Conservation (phyloP, 495 filamentous ascomycete genomes). For the Glarea lozoyensis region DNA sequence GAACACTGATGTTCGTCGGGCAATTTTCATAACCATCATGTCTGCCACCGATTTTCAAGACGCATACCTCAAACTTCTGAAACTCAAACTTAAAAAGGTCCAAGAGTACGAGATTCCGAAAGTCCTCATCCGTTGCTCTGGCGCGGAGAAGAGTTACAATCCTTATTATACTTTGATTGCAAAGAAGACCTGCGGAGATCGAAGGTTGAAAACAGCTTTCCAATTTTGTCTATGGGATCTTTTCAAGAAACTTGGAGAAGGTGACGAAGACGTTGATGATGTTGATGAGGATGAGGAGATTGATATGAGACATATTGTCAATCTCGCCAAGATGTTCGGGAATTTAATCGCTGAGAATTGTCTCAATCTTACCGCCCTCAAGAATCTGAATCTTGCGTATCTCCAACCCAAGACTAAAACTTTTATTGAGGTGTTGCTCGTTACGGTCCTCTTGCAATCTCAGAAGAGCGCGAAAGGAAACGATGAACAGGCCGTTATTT, state of each 20-base stretch:
- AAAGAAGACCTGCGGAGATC: conserved; percentile 59
- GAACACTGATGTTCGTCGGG: conserved; percentile 88
- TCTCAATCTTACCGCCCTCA: conserved; percentile 58
- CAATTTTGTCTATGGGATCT: conserved; percentile 79
- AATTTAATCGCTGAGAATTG: conserved; percentile 57
- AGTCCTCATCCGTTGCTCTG: conserved; percentile 79
- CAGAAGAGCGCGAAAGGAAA: conserved; percentile 23
- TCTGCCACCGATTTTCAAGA: conserved; percentile 82
- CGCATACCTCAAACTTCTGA: conserved; percentile 66
- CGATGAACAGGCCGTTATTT: conserved; percentile 47
- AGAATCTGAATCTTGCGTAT: conserved; percentile 67
- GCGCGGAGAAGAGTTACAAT: conserved; percentile 77
- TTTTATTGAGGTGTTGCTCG: conserved; percentile 73
- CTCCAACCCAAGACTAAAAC: conserved; percentile 65
- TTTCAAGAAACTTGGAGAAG: conserved; percentile 79
- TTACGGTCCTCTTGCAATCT: conserved; percentile 59
- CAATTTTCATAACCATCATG: conserved; percentile 86
- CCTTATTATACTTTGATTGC: conserved; percentile 88
- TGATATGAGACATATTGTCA: conserved; percentile 64
- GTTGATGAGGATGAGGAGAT: conserved; percentile 43
- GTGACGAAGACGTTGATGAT: conserved; percentile 46
- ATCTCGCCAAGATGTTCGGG: conserved; percentile 81
- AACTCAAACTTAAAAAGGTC: conserved; percentile 73
- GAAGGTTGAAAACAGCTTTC: conserved; percentile 70
- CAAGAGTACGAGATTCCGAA: conserved; percentile 83